Evolutionary conservation across 1,284 basidiomycete species (phyloP).

Genomic region (Pyrrhoderma noxium): DNA sequence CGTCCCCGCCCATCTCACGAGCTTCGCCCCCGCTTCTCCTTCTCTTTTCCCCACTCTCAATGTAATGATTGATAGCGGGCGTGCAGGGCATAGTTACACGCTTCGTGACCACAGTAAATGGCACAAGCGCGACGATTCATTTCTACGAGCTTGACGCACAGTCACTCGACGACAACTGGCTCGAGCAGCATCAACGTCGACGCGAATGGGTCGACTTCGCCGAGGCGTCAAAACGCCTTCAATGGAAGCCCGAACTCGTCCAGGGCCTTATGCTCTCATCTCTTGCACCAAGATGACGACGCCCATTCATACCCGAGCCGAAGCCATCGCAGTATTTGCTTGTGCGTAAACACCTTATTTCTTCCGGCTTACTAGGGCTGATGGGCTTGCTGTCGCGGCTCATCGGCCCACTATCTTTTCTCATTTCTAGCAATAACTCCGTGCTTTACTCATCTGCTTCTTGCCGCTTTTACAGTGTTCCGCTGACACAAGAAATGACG

Average conservation of each 20-base stretch:
- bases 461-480: too few relatives aligned
- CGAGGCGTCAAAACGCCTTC: slow-evolving; percentile 62
- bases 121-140: slow-evolving; percentile 72
- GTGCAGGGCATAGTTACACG: slow-evolving; percentile 72
- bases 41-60: slow-evolving; percentile 10
- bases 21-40: slow-evolving; percentile 21
- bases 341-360: too few relatives aligned
- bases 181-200: slow-evolving; percentile 65
- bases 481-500: too few relatives aligned
- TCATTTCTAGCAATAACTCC: too few relatives aligned
- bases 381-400: too few relatives aligned
- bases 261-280: slow-evolving; percentile 65
- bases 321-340: too few relatives aligned
- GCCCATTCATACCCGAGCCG: not conserved
- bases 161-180: slow-evolving; percentile 65
- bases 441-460: too few relatives aligned
- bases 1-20: slow-evolving; percentile 56
- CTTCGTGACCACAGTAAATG: slow-evolving; percentile 70
- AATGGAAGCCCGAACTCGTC: slow-evolving; percentile 74
- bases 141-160: slow-evolving; percentile 80
- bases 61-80: slow-evolving; percentile 46
- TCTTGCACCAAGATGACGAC: slow-evolving; percentile 40
- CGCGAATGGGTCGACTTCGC: slow-evolving; percentile 81
- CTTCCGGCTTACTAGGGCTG: too few relatives aligned
- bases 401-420: too few relatives aligned